phyloP scores from a whole-genome alignment of 2,329 filamentous ascomycete species.

The Arthroderma sp. region DNA sequence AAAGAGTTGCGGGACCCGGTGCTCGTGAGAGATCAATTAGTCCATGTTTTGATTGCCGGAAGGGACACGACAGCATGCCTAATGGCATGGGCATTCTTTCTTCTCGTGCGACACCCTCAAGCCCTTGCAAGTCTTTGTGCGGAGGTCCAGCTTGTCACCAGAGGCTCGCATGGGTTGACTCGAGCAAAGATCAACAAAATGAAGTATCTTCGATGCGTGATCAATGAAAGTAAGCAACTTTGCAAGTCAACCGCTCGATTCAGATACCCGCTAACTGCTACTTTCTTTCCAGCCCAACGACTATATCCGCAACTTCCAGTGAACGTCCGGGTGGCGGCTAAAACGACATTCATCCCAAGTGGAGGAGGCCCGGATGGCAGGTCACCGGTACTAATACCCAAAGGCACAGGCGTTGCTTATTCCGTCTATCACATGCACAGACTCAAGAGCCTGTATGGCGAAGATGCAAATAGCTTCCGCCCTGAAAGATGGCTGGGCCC shows the following conservation, averaged over 20 bases:
- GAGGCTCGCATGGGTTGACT: neutral
- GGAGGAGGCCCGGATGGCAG: slow-evolving; percentile 51
- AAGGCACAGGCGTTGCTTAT: slow-evolving; percentile 56
- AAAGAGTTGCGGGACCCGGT: slow-evolving; percentile 69
- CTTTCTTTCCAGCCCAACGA: slow-evolving; percentile 24
- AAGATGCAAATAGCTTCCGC: slow-evolving; percentile 33
- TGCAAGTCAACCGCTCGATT: too few species aligned
- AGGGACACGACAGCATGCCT: slow-evolving; percentile 43
- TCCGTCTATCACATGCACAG: slow-evolving; percentile 62
- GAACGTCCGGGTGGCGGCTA: slow-evolving; percentile 32
- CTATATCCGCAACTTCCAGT: slow-evolving; percentile 37
- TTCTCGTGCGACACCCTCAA: slow-evolving; percentile 40
- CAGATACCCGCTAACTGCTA: too few species aligned
- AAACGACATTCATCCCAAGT: slow-evolving; percentile 34
- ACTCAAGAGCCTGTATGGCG: slow-evolving; percentile 48
- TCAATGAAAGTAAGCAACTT: slow-evolving; percentile 10
- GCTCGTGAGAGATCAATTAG: too few species aligned
- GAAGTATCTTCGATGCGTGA: slow-evolving; percentile 8
- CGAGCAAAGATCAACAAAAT: slow-evolving; percentile 14
- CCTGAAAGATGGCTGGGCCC: slow-evolving; percentile 56
- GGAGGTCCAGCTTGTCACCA: slow-evolving; percentile 41
- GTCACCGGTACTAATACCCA: slow-evolving; percentile 48
- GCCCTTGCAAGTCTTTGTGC: slow-evolving; percentile 18
- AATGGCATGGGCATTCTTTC: slow-evolving; percentile 38
- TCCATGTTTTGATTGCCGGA: slow-evolving; percentile 44